These are phyloP conservation scores for Pyrenophora tritici-repentis DNA, from an alignment of 2,329 filamentous ascomycete genomes.

Conservation along the genomic window DNA sequence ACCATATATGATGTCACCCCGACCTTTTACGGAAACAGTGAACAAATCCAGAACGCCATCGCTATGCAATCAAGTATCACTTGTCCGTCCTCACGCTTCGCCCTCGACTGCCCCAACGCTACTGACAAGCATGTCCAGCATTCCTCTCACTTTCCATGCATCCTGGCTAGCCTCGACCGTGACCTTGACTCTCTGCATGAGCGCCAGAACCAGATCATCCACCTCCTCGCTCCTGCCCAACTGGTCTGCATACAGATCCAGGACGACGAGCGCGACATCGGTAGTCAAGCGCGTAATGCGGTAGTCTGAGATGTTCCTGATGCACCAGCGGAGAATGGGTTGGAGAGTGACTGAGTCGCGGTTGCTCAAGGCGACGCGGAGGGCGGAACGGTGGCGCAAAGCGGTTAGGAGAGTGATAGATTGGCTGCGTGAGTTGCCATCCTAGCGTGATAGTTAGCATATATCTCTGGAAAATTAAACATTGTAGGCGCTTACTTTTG, in stretches of 20 bases:
- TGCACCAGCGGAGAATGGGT: constrained; percentile 83
- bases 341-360: constrained; percentile 81
- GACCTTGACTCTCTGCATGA: constrained; percentile 72
- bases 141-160: constrained; percentile 80
- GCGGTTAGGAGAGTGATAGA: constrained; percentile 74
- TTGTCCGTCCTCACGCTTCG: constrained; percentile 15
- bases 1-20: background rate
- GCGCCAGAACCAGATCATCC: constrained; percentile 68
- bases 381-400: constrained; percentile 12
- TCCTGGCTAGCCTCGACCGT: constrained; percentile 84
- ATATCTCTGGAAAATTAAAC: background rate
- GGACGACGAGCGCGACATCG: constrained; percentile 78
- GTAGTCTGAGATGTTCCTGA: constrained; percentile 79
- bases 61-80: constrained; percentile 41
- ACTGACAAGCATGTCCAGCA: constrained; percentile 79
- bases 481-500: constrained; percentile 34
- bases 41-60: constrained; percentile 38
- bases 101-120: constrained; percentile 52
- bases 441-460: constrained; percentile 23
- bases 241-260: constrained; percentile 87
- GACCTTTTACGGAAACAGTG: constrained; percentile 8
- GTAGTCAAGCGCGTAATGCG: constrained; percentile 80
- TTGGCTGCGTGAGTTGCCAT: constrained; percentile 41
- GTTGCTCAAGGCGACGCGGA: constrained; percentile 65
- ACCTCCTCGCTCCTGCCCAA: constrained; percentile 75